Evolutionary conservation across 805 yeast genomes (phyloP), one percentile per base, ranked within the genome.

Genomic region (Wickerhamiella qilinensis): DNA sequence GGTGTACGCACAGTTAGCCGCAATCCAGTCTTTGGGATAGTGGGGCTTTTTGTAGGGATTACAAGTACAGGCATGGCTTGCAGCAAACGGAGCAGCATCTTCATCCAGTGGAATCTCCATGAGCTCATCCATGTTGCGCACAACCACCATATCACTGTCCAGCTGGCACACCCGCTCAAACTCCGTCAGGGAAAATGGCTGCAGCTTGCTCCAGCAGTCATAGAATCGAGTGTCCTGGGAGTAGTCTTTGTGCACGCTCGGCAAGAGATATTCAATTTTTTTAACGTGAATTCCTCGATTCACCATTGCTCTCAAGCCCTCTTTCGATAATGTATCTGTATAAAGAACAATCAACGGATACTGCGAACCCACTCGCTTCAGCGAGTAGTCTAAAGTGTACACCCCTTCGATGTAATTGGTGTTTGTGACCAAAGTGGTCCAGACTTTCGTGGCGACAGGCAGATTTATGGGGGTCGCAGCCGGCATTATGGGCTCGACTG

Each of bases 191-290:
- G 64, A 58, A 49, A 73, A 73, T 8, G 74, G 68, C 54, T 69
- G 73, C 36, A 73, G 52, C 53, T 73, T 73, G 21, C 77, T 63
- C 77, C 77, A 73, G 45, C 77, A 71, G 49, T 73, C 77, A 47
- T 65, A 58, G 54, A 73, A 73, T 27, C 79, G 55, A 9, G 68
- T 60, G 45, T 74, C 78, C 28, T 62, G 54, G 9, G 63, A 53
- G 45, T 68, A 68, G 40, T 67, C 68, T 46, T 65, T 67, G 43
- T 59, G 56, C 15, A 50, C 53, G 1, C 54, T 48, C 1, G 77
- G 77, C 4, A 62, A 46, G 20, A 73, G 53, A 38, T 64, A 58
- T 16, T 62, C 59, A 14, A 71, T 60, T 38, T 55, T 57, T 24
- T 62, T 38, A 36, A 65, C 62, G 19, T 61, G 57, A 11, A 73